Percentiles rank a stretch among this genome's conserved stretches.
These are phyloP conservation scores for Gaeumannomyces tritici DNA, from an alignment of 2,329 filamentous ascomycete genomes.

Conservation along the genomic window DNA sequence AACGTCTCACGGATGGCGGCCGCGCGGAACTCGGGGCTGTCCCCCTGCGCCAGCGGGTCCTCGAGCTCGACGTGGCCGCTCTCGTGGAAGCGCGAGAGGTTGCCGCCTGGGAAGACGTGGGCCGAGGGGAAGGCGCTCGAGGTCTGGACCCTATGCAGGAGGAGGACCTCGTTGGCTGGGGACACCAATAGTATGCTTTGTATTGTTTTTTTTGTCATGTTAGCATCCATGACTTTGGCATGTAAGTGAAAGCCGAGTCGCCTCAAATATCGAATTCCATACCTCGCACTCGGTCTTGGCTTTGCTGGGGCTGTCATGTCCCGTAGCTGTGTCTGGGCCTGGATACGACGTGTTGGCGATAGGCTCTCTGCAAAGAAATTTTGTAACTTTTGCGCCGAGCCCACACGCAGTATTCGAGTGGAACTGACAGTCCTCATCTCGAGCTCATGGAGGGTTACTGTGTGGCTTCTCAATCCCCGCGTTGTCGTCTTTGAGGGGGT, in stretches of 20 bases:
- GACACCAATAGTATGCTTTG: slow-evolving; percentile 75
- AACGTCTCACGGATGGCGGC: slow-evolving; percentile 88
- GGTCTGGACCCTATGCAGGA: slow-evolving; percentile 76
- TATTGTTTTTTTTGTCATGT: not conserved
- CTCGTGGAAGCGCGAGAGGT: slow-evolving; percentile 69
- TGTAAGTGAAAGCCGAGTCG: not conserved
- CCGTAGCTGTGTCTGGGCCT: not conserved
- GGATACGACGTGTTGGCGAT: not conserved
- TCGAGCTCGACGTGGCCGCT: slow-evolving; percentile 39
- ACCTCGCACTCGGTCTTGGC: not conserved
- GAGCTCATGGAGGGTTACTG: not conserved
- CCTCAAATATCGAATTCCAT: not conserved
- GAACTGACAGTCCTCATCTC: not conserved
- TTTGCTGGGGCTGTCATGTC: not conserved
- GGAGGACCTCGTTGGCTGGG: slow-evolving; percentile 74
- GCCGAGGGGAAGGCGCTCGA: slow-evolving; percentile 82
- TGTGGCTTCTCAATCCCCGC: not conserved
- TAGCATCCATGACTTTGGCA: not conserved
- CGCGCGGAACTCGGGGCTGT: slow-evolving; percentile 65
- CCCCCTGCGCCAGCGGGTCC: slow-evolving; percentile 51
- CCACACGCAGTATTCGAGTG: not conserved
- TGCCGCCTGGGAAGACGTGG: slow-evolving; percentile 92
- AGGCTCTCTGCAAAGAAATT: not conserved
- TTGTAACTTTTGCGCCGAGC: not conserved
- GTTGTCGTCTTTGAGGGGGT: not conserved